Evolutionary conservation across 208 protist species (phyloP).

Genomic region (Herpetomonas tarakana): DNA sequence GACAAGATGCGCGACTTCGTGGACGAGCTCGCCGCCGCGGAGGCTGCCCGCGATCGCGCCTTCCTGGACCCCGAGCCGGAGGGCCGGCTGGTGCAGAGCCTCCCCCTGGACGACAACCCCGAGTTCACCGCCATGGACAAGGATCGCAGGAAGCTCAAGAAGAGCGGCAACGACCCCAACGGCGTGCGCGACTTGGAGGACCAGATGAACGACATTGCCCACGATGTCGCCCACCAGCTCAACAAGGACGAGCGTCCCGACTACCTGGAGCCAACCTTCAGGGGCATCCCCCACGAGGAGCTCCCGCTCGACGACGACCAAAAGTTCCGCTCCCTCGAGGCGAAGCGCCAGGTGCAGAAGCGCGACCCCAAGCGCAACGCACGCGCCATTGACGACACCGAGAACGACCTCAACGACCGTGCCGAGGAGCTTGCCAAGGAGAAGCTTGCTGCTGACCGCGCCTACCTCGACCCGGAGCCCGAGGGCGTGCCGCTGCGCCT

Average conservation of each 20-base stretch:
- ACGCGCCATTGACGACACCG: conserved; percentile 43
- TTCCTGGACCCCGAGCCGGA: conserved; percentile 67
- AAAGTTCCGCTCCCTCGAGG: conserved; percentile 48
- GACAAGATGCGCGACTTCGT: conserved; percentile 42
- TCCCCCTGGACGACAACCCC: conserved; percentile 50
- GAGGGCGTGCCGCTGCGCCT: conserved; percentile 59
- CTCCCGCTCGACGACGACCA: conserved; percentile 67
- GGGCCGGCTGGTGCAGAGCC: conserved; percentile 42
- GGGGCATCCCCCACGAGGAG: conserved; percentile 50
- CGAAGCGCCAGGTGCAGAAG: conserved; percentile 61
- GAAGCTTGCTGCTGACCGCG: conserved; percentile 45
- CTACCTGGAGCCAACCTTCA: conserved; percentile 48
- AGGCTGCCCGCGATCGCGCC: conserved; percentile 41
- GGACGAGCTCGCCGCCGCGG: conserved; percentile 33
- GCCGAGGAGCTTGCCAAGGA: conserved; percentile 53
- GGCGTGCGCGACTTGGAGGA: conserved; percentile 56
- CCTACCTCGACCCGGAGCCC: conserved; percentile 58
- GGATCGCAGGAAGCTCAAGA: conserved; percentile 47
- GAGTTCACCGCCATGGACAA: conserved; percentile 61
- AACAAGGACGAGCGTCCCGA: conserved; percentile 64
- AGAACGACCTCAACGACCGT: conserved; percentile 56
- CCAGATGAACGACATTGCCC: conserved; percentile 60
- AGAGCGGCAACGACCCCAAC: conserved; percentile 22
- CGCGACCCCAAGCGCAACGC: conserved; percentile 55
- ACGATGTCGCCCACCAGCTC: conserved; percentile 60